These are phyloP conservation scores for Eucalyptus shirleyi DNA, from an alignment of 345 rosid genomes.

Conservation along the genomic window DNA sequence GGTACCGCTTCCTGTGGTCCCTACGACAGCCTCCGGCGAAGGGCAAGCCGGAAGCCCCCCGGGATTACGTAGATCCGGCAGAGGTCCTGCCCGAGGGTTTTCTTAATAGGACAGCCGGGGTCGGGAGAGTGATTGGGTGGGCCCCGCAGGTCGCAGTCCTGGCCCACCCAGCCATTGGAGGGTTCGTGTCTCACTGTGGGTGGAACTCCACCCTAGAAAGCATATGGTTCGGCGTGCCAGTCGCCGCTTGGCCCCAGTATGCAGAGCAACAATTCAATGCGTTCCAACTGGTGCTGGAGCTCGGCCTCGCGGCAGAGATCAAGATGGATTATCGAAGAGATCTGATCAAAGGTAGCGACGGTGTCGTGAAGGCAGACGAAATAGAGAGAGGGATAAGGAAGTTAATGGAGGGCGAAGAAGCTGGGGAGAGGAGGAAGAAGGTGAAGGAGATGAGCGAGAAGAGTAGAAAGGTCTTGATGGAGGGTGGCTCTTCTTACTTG, in stretches of 20 bases:
- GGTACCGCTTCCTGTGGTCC: neutral
- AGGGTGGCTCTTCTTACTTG: slow-evolving; percentile 33
- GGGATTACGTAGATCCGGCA: no score
- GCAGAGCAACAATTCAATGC: slow-evolving; percentile 46
- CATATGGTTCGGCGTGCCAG: slow-evolving; percentile 46
- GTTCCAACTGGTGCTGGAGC: slow-evolving; percentile 21
- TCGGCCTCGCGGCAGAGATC: slow-evolving; percentile 11
- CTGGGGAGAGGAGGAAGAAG: slow-evolving; percentile 1
- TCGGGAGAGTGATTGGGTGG: slow-evolving; percentile 37
- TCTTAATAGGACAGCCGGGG: slow-evolving; percentile 9
- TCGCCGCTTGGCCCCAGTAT: slow-evolving; percentile 36
- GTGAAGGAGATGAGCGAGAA: slow-evolving; percentile 8
- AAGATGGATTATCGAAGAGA: neutral
- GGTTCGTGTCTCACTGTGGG: slow-evolving; percentile 53
- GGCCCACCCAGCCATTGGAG: slow-evolving; percentile 19
- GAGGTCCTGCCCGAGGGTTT: slow-evolving; percentile 14
- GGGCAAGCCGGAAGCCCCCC: no score
- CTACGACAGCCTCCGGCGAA: no score
- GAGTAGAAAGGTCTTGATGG: slow-evolving; percentile 12
- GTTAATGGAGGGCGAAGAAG: slow-evolving; percentile 17
- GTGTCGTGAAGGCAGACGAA: neutral
- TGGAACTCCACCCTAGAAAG: slow-evolving; percentile 55
- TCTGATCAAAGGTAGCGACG: neutral
- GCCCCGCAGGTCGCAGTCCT: slow-evolving; percentile 21
- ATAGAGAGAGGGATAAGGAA: slow-evolving; percentile 20